phyloP scores from a whole-genome alignment of 2,329 filamentous ascomycete species.

The Penicillium sp. region DNA sequence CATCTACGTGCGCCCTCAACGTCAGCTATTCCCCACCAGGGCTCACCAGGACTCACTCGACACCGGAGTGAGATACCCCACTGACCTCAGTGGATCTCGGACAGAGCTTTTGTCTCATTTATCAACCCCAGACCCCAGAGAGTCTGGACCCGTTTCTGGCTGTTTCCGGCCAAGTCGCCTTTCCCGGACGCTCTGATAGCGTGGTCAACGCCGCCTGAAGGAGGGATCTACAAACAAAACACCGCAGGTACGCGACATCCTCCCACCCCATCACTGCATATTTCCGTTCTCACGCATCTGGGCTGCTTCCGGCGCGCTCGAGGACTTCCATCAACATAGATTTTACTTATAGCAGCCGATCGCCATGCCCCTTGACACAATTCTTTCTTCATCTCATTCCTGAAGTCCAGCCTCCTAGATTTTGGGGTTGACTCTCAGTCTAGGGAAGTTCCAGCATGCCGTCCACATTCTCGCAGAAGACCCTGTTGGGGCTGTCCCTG shows the following conservation, averaged over 20 bases:
- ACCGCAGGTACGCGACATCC: constrained; percentile 10
- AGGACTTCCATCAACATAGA: constrained; percentile 11
- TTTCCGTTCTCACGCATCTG: constrained; percentile 15
- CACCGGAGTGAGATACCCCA: too few relatives aligned
- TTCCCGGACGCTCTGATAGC: constrained; percentile 6
- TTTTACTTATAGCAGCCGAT: constrained; percentile 33
- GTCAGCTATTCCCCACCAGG: too few relatives aligned
- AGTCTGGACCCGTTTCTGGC: constrained; percentile 9
- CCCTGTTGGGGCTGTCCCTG: constrained; percentile 29
- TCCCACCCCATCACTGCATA: constrained; percentile 1
- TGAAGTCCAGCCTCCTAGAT: constrained; percentile 22
- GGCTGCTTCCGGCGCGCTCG: constrained; percentile 19
- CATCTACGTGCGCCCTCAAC: too few relatives aligned
- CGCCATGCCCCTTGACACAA: constrained; percentile 27
- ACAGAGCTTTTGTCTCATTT: too few relatives aligned
- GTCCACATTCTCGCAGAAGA: constrained; percentile 24
- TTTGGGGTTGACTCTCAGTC: constrained; percentile 31
- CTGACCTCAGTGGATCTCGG: too few relatives aligned
- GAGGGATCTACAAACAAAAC: constrained; percentile 10
- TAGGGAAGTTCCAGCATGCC: constrained; percentile 25
- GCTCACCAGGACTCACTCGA: too few relatives aligned
- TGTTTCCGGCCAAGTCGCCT: constrained; percentile 19
- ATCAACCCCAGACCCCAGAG: constrained; percentile 15
- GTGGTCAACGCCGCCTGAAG: constrained; percentile 2
- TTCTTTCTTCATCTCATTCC: constrained; percentile 21